Base-by-base conservation (phyloP, 2,329 filamentous ascomycete genomes). In the Diplodia mutila region DNA sequence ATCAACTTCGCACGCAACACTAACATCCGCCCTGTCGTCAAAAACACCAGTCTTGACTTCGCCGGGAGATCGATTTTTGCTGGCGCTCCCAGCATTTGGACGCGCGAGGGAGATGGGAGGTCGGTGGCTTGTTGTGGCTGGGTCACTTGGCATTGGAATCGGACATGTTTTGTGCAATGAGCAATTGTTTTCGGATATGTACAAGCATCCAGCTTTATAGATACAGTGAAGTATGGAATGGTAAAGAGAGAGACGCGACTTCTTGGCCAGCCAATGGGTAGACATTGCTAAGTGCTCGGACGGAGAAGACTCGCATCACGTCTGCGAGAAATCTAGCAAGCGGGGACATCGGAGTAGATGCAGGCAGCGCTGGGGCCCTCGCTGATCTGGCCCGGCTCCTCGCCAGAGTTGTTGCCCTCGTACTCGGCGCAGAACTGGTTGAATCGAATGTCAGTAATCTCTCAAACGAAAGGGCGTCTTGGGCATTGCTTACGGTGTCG, bases 361-460 rank as follows among this genome's bases (percentile, higher is more conserved):
- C 77, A 79, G 66, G 69, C 69, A 16, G 73, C 69, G 67, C 72
- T 75, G 29, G 77, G 76, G 48, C 77, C 77, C 32, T 69, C 69
- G 37, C 70, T 67, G 63, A 71, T 69, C 71, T 75, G 67, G 63
- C 70, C 63, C 7, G 77, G 77, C 75, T 79, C 77, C 27, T 73
- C 71, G 54, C 74, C 75, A n/a, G 66, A 74, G 67, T 75, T 72
- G 69, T 76, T 66, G 57, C 77, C 78, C 67, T 75, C 69, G 72
- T 75, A 80, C 68, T 76, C 74, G 21, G 71, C 69, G 69, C 78
- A 80, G 68, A 79, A 75, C 29, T 75, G 72, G 32, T n/a, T 71
- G 71, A 2, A 21, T 61, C 2, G 9, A 16, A 29, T 3, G n/a
- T 46, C 42, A 18, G 57, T 34, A 1, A 32, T 39, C 39, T 11